Evolutionary conservation across 78 protist genomes (phyloP), one percentile per base, ranked within the genome.

Genomic region (Chrysochromulina parva): DNA sequence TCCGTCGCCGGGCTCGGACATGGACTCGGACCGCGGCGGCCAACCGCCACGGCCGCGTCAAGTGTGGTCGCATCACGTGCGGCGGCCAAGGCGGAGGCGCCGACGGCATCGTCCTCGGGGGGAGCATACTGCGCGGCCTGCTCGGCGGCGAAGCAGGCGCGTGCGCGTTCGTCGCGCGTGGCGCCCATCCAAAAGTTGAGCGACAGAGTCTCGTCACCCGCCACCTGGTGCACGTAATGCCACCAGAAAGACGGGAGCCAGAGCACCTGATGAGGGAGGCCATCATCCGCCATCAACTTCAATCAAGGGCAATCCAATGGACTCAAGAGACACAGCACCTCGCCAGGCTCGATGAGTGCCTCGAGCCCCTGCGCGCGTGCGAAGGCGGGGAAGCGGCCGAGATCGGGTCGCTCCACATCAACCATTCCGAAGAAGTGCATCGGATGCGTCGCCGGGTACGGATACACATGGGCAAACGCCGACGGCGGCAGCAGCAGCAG

Each of bases 401-500:
- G 73, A 13, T 60, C 57, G 19, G 73, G 67, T 38, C n/a, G 11
- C 59, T 3, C n/a, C 52, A 60, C 9, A 50, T 71, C 69, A 48
- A 6, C 69, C 48, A 88, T 55, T 55, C 48, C 65, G n/a, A 73
- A 60, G 48, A 2, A 2, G 50, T 58, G 20, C 58, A 88, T 58
- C n/a, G 66, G 60, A 58, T 57, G 73, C 9, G 57, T 7, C 22
- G 13, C 54, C 52, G 58, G 52, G 50, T 22, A 81, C 53, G 74
- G 74, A 57, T 60, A 58, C 28, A 59, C 76, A 2, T 2, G 9
- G 67, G 0, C 13, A 1, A 16, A 13, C 74, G 16, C 47, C 48
- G 53, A 3, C 17, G 89, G 89, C 53, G 59, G 89, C 38, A 85
- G 3, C 76, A 85, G 89, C 28, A 66, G 67, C 53, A 85, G n/a